These are phyloP conservation scores for Golubevia pallescens DNA, from an alignment of 1,284 basidiomycete species.

Conservation along the genomic window DNA sequence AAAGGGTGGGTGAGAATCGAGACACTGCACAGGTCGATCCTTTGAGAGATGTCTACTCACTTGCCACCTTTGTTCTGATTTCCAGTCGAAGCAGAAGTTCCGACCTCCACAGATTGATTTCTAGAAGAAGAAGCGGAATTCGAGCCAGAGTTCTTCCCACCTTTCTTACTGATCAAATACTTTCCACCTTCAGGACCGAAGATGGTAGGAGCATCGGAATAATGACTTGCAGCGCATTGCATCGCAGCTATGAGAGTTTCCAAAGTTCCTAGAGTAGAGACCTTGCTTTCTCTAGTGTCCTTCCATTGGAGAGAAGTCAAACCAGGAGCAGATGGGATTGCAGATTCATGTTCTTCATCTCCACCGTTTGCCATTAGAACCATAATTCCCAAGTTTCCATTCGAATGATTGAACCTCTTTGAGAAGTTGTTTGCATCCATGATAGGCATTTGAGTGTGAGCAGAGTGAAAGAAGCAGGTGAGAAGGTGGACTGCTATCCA, in stretches of 20 bases:
- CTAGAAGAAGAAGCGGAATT: no score
- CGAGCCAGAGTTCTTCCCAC: no score
- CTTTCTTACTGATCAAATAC: no score
- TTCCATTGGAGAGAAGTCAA: no score
- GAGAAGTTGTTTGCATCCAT: conserved; percentile 47
- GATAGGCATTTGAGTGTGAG: conserved; percentile 49
- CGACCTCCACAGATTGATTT: no score
- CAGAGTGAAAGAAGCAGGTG: conserved; percentile 47
- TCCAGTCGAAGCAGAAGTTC: no score
- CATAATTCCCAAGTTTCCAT: conserved; percentile 49
- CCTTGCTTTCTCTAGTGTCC: conserved; percentile 31
- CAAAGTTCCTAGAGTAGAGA: conserved; percentile 38
- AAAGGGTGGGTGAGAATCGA: no score
- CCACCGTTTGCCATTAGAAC: conserved; percentile 50
- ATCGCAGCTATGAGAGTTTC: conserved; percentile 46
- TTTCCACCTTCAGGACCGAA: conserved; percentile 24
- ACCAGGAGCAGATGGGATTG: conserved; percentile 10
- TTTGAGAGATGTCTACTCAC: no score
- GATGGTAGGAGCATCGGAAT: conserved; percentile 44
- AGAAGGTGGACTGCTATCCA: conserved; percentile 41
- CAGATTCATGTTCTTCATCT: conserved; percentile 17
- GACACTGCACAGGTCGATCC: no score
- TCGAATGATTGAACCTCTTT: conserved; percentile 46
- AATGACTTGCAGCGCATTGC: conserved; percentile 49
- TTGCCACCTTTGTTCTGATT: no score